Conservation (phyloP, 768 basidiomycete species). For the Exsudoporus frostii region DNA sequence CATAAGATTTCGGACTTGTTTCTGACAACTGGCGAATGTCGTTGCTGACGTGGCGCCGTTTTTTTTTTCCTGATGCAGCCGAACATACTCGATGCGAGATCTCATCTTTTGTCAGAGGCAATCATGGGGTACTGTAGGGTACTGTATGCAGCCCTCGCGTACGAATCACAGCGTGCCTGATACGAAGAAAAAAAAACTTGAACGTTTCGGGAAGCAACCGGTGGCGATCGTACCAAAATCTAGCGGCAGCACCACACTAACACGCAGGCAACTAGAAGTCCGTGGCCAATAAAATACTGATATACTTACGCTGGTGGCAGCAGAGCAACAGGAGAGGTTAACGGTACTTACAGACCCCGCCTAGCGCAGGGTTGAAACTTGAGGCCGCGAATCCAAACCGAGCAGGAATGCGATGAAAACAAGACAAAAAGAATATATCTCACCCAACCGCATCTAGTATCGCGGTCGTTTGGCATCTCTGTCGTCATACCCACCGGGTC, state of each 20-base stretch:
- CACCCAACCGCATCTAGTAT: conserved; percentile 53
- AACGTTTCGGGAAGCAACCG: not conserved
- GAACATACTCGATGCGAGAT: conserved; percentile 17
- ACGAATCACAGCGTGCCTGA: not conserved
- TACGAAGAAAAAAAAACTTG: not conserved
- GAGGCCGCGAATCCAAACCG: conserved; percentile 23
- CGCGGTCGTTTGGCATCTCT: conserved; percentile 79
- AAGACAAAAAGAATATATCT: conserved; percentile 29
- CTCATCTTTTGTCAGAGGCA: conserved; percentile 3
- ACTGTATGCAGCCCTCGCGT: not conserved
- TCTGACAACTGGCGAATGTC: not conserved
- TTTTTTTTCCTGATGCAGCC: conserved; percentile 20
- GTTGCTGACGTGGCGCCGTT: conserved; percentile 21
- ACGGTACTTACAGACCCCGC: conserved; percentile 35
- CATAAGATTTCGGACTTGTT: not conserved
- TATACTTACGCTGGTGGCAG: conserved; percentile 35
- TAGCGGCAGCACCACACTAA: conserved; percentile 2
- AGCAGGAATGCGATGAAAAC: conserved; percentile 21
- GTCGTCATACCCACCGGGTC: conserved; percentile 76
- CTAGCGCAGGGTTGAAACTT: conserved; percentile 28
- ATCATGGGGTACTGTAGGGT: not conserved
- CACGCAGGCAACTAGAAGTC: conserved; percentile 4
- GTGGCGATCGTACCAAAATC: conserved; percentile 5
- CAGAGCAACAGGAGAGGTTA: conserved; percentile 26
- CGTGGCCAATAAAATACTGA: conserved; percentile 30